Percentiles rank a stretch among this genome's conserved stretches.
phyloP scores from a whole-genome alignment of 164 flowering plant species.

The Sedum album region DNA sequence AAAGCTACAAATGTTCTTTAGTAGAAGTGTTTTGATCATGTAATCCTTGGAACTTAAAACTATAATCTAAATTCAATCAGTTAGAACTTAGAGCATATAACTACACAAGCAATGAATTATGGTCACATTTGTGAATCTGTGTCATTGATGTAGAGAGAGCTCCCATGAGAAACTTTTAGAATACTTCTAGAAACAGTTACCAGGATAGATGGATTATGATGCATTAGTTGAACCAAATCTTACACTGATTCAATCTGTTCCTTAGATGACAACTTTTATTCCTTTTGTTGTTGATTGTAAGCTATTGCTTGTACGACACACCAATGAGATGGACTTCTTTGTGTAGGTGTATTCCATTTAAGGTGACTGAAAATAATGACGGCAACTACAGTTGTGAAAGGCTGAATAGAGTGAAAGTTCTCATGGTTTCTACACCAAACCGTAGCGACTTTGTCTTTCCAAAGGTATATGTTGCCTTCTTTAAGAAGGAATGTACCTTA shows the following conservation, averaged over 20 bases:
- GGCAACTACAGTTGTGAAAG: constrained; percentile 14
- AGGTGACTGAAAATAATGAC: constrained; percentile 25
- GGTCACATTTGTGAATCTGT: no score
- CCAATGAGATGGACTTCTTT: not conserved
- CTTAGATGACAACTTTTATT: not conserved
- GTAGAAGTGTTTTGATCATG: no score
- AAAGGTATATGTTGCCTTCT: constrained; percentile 29
- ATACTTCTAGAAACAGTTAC: no score
- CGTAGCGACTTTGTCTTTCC: constrained; percentile 74
- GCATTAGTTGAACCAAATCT: not conserved
- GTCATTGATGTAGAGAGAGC: no score
- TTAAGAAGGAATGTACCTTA: not conserved
- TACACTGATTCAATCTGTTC: not conserved
- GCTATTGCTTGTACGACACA: not conserved
- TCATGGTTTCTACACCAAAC: constrained; percentile 71
- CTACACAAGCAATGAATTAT: no score
- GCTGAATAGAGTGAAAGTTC: constrained; percentile 41
- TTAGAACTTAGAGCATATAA: no score
- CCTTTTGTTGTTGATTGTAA: not conserved
- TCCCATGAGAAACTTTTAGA: no score
- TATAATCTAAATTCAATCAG: no score
- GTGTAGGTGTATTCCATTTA: constrained; percentile 77
- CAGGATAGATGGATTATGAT: not conserved
- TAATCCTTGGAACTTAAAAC: no score
- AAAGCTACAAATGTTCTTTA: no score